A percentile compares a stretch with the other conserved stretches of the same genome.
These are phyloP conservation scores for Naegleria fowleri DNA, from an alignment of 208 protist species.

Conservation along the genomic window DNA sequence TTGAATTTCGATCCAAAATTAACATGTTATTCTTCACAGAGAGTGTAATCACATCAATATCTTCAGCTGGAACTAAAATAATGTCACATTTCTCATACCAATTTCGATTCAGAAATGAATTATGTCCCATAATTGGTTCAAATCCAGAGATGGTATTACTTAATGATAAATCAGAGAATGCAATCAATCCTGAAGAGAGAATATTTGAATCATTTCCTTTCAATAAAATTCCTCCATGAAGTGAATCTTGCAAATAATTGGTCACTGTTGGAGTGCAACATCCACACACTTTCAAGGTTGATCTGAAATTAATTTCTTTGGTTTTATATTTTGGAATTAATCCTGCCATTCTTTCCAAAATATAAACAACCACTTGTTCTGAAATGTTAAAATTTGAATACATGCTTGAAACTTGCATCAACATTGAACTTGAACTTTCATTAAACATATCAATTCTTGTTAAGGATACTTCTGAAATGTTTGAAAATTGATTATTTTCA, in stretches of 20 bases:
- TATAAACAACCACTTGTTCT: background rate
- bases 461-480: background rate
- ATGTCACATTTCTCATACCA: background rate
- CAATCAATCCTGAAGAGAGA: background rate
- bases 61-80: background rate
- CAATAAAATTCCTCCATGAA: background rate
- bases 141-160: background rate
- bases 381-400: too few relatives aligned
- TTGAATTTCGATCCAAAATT: background rate
- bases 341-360: background rate
- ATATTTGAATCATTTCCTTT: background rate
- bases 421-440: background rate
- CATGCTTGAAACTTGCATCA: background rate
- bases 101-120: background rate
- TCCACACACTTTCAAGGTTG: background rate
- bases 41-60: background rate
- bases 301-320: background rate
- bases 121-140: background rate
- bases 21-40: background rate
- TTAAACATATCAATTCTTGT: background rate
- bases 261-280: background rate
- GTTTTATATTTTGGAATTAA: background rate
- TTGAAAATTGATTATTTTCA: background rate
- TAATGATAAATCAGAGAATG: background rate
- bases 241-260: background rate